Evolutionary conservation across 345 rosid genomes (phyloP).

Genomic region (Brassica carinata): DNA sequence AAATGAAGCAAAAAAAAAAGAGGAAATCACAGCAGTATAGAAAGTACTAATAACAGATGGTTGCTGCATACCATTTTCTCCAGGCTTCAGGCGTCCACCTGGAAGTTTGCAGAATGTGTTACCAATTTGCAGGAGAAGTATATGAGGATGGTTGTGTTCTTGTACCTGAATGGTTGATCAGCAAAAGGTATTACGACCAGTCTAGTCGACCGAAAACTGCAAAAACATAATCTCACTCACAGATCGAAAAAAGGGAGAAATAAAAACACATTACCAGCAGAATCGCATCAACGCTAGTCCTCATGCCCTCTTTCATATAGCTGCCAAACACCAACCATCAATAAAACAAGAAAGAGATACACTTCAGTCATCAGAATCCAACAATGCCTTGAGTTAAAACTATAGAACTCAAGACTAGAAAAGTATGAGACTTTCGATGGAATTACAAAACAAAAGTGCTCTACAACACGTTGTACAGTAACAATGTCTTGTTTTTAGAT

Average conservation of each 20-base stretch:
- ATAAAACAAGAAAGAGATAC: conserved; percentile 12
- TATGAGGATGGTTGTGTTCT: conserved; percentile 95
- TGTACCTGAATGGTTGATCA: conserved; percentile 67
- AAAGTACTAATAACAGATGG: conserved; percentile 6
- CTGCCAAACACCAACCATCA: conserved; percentile 45
- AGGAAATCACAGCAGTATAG: conserved; percentile 1
- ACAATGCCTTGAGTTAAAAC: neutral
- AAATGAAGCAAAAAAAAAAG: conserved; percentile 1
- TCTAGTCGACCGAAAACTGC: neutral
- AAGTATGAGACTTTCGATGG: neutral
- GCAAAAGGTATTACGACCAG: conserved; percentile 1
- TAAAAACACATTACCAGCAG: conserved; percentile 60
- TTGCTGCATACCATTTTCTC: conserved; percentile 77
- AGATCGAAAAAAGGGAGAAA: conserved; percentile 6
- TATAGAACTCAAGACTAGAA: neutral
- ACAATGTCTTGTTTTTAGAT: neutral
- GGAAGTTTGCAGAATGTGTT: conserved; percentile 99
- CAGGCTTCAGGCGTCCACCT: conserved; percentile 95
- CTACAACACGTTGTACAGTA: neutral
- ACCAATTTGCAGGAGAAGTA: conserved; percentile 95
- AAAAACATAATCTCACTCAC: neutral
- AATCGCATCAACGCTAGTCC: conserved; percentile 96
- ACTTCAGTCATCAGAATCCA: conserved; percentile 10
- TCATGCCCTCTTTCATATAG: conserved; percentile 97
- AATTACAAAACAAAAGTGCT: neutral